phyloP scores from a whole-genome alignment of 441 rosid species.

The Populus hybrid region DNA sequence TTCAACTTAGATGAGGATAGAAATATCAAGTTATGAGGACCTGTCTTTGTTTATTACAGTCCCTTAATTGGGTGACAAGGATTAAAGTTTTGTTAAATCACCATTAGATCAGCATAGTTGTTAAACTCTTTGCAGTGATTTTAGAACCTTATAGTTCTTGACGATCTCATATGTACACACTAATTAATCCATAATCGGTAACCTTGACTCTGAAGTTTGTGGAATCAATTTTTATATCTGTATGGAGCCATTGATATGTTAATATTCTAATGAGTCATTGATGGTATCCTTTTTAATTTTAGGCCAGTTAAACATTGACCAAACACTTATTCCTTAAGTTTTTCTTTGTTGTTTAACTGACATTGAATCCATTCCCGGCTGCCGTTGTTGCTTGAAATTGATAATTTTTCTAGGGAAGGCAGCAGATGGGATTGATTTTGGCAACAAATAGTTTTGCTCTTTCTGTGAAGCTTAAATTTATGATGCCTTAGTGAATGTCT shows the following conservation, averaged over 20 bases:
- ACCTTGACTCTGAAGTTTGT: not conserved
- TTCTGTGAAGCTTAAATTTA: not conserved
- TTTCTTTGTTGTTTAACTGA: not conserved
- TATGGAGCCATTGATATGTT: no score
- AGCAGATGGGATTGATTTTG: not conserved
- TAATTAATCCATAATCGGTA: no score
- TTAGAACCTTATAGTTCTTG: not conserved
- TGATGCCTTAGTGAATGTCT: not conserved
- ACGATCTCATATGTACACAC: not conserved
- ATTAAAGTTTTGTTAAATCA: no score
- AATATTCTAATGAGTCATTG: no score
- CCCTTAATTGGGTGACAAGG: not conserved
- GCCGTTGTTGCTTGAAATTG: not conserved
- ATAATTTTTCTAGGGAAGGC: not conserved
- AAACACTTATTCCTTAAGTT: no score
- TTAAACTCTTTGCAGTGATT: not conserved
- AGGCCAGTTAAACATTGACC: not conserved
- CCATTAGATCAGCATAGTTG: no score
- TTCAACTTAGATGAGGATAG: not conserved
- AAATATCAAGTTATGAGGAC: not conserved
- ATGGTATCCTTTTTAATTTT: no score
- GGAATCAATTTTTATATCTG: not conserved
- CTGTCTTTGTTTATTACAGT: not conserved
- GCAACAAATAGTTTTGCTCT: not conserved
- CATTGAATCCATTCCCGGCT: not conserved